Conservation (phyloP, 345 rosid species). For the Lepidium sativum region DNA sequence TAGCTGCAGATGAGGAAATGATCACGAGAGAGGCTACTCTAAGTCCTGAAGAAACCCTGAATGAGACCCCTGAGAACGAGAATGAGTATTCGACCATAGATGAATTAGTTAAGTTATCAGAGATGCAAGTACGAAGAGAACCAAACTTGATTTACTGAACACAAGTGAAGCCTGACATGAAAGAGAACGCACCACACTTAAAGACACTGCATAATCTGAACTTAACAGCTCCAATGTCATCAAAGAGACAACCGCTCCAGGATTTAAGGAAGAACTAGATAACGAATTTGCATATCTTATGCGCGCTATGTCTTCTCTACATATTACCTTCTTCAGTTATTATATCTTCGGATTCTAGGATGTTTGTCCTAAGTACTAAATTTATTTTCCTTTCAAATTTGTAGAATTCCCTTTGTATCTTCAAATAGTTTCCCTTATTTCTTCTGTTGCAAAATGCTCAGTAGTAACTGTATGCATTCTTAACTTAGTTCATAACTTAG, state of each 20-base stretch:
- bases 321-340: not conserved
- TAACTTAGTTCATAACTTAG: not conserved
- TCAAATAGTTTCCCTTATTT: no score
- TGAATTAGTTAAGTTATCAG: not conserved
- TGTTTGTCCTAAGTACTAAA: not conserved
- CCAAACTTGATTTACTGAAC: constrained; percentile 1
- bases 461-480: not conserved
- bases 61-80: not conserved
- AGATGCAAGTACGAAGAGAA: constrained; percentile 10
- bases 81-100: not conserved
- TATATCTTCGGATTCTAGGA: not conserved
- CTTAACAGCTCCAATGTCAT: constrained; percentile 21
- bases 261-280: constrained; percentile 13
- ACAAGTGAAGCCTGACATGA: constrained; percentile 21
- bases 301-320: not conserved
- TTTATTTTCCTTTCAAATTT: no score
- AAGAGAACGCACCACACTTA: constrained; percentile 23
- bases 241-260: constrained; percentile 25
- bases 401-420: no score
- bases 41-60: not conserved
- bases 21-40: not conserved
- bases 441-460: no score
- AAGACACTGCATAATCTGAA: constrained; percentile 16
- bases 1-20: constrained; percentile 14
- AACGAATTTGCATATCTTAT: constrained; percentile 16